These are phyloP conservation scores for Neoboletus subvelutipes DNA, from an alignment of 768 basidiomycete genomes.

Conservation along the genomic window DNA sequence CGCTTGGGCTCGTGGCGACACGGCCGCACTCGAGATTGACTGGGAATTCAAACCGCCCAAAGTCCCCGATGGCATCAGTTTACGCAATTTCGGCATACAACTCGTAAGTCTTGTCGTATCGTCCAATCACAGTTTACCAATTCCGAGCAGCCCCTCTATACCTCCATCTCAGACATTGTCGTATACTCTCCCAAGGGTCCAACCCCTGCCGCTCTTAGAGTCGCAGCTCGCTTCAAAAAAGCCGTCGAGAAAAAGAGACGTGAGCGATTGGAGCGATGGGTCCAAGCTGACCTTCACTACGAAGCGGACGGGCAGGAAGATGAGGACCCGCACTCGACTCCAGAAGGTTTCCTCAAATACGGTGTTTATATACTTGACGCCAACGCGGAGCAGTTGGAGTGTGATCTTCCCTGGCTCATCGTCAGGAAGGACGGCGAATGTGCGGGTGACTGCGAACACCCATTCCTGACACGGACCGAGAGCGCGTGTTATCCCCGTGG, in stretches of 20 bases:
- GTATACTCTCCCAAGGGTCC: conserved; percentile 77
- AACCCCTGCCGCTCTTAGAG: conserved; percentile 49
- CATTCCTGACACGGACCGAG: neutral
- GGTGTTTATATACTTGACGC: conserved; percentile 34
- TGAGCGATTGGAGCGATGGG: conserved; percentile 41
- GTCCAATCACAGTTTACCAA: conserved; percentile 1
- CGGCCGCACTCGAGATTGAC: conserved; percentile 25
- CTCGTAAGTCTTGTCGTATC: conserved; percentile 53
- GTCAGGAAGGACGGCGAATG: conserved; percentile 30
- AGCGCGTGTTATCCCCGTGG: neutral
- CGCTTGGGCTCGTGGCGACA: conserved; percentile 19
- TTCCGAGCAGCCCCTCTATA: conserved; percentile 69
- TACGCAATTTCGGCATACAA: conserved; percentile 89
- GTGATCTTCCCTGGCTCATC: conserved; percentile 31
- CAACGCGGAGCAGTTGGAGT: conserved; percentile 24
- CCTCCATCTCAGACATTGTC: conserved; percentile 86
- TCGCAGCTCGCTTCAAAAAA: conserved; percentile 64
- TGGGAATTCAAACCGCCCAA: conserved; percentile 70
- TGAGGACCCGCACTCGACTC: conserved; percentile 23
- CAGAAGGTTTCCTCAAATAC: conserved; percentile 31
- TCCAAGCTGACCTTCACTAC: conserved; percentile 16
- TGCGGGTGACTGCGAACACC: conserved; percentile 19
- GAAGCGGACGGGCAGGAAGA: conserved; percentile 5
- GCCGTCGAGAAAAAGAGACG: conserved; percentile 58
- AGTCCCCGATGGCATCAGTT: conserved; percentile 79